Evolutionary conservation across 768 basidiomycete genomes (phyloP).

Genomic region (Cystofilobasidium bisporidii): DNA sequence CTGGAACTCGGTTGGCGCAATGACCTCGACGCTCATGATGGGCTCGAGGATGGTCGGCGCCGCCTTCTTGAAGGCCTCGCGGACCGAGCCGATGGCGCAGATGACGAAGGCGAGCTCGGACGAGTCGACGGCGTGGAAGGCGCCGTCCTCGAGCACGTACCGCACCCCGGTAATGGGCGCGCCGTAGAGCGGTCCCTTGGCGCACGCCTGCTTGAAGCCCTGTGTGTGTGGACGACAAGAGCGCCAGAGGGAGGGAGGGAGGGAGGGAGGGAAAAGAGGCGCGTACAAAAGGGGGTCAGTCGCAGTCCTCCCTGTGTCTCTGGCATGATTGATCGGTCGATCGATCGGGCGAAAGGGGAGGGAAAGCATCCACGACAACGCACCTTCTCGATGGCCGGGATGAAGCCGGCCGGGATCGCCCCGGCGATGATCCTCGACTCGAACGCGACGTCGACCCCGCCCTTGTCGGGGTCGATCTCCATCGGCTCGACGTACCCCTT

Average conservation of each 20-base stretch:
- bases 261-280: neutral
- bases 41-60: conserved; percentile 81
- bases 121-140: conserved; percentile 87
- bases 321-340: too few species aligned
- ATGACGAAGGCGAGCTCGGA: conserved; percentile 91
- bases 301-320: too few species aligned
- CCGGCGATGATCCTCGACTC: conserved; percentile 84
- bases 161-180: conserved; percentile 77
- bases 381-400: conserved; percentile 91
- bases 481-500: conserved; percentile 86
- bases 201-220: conserved; percentile 91
- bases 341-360: neutral
- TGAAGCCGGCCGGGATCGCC: conserved; percentile 79
- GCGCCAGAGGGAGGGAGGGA: neutral
- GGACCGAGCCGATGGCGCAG: conserved; percentile 82
- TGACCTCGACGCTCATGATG: conserved; percentile 97
- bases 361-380: neutral
- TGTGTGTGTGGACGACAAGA: too few species aligned
- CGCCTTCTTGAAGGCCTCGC: conserved; percentile 71
- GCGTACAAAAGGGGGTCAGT: neutral
- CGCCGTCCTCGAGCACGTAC: conserved; percentile 83
- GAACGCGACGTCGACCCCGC: conserved; percentile 66
- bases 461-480: conserved; percentile 62
- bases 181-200: conserved; percentile 81
- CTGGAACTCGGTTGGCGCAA: conserved; percentile 94